Conservation (phyloP, 2,329 filamentous ascomycete species). For the Fusarium cyanostomum region DNA sequence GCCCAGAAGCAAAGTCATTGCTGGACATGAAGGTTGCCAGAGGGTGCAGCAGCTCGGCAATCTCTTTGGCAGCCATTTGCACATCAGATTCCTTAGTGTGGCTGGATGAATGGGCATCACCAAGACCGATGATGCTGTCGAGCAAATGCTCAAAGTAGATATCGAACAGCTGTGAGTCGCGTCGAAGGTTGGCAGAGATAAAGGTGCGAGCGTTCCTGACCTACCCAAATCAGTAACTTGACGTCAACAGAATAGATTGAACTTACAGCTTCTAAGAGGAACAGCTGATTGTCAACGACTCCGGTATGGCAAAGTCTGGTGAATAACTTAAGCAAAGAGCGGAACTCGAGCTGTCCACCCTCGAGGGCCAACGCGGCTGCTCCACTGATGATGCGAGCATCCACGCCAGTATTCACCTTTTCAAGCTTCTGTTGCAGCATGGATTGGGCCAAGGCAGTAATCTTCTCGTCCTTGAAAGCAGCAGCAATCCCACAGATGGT, state of each 20-base stretch:
- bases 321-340: slow-evolving; percentile 85
- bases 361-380: slow-evolving; percentile 80
- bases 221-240: slow-evolving; percentile 48
- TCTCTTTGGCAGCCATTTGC: slow-evolving; percentile 85
- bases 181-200: slow-evolving; percentile 75
- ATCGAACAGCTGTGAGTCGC: slow-evolving; percentile 78
- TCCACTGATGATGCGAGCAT: slow-evolving; percentile 86
- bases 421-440: slow-evolving; percentile 97
- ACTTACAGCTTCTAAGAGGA: slow-evolving; percentile 76
- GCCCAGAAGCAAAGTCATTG: slow-evolving; percentile 63
- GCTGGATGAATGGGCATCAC: slow-evolving; percentile 80
- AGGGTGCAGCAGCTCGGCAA: slow-evolving; percentile 85
- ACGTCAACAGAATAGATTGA: neutral
- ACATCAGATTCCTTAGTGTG: slow-evolving; percentile 80
- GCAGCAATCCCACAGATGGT: slow-evolving; percentile 91
- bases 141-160: slow-evolving; percentile 87
- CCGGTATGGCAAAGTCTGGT: slow-evolving; percentile 78
- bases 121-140: slow-evolving; percentile 88
- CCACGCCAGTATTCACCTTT: slow-evolving; percentile 81
- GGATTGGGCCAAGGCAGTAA: slow-evolving; percentile 89
- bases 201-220: slow-evolving; percentile 81
- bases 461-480: slow-evolving; percentile 86
- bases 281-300: slow-evolving; percentile 72
- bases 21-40: slow-evolving; percentile 84
- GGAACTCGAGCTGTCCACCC: slow-evolving; percentile 84